Evolutionary conservation across 495 filamentous ascomycete genomes (phyloP).

Genomic region (Cercophora newfieldiana): DNA sequence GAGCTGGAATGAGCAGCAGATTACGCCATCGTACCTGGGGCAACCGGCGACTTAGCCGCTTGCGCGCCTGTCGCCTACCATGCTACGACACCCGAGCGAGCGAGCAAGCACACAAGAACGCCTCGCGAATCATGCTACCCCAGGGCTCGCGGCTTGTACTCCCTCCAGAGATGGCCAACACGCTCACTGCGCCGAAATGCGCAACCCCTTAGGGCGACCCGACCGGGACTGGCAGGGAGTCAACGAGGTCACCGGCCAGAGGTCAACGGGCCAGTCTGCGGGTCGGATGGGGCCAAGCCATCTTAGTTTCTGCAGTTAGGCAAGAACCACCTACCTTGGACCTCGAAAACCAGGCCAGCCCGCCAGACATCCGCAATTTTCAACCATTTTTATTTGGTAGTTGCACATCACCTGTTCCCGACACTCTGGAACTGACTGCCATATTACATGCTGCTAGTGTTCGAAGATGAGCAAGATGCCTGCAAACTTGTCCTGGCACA

Average conservation of each 20-base stretch:
- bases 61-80: not conserved
- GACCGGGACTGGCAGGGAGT: not conserved
- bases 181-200: not conserved
- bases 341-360: not conserved
- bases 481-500: not conserved
- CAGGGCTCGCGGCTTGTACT: not conserved
- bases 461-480: not conserved
- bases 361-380: not conserved
- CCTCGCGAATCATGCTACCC: not conserved
- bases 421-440: not conserved
- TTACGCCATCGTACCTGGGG: too few species aligned
- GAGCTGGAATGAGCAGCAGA: not conserved
- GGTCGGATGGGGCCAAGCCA: not conserved
- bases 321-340: not conserved
- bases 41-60: not conserved
- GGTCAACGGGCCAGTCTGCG: not conserved
- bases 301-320: not conserved
- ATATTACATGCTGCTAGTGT: not conserved
- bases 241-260: not conserved
- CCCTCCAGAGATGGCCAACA: not conserved
- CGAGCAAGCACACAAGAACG: not conserved
- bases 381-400: not conserved
- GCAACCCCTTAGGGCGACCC: not conserved
- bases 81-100: too few species aligned
- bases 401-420: not conserved